These are phyloP conservation scores for Caryopteris hybrid DNA, from an alignment of 305 asterid genomes.

Conservation along the genomic window DNA sequence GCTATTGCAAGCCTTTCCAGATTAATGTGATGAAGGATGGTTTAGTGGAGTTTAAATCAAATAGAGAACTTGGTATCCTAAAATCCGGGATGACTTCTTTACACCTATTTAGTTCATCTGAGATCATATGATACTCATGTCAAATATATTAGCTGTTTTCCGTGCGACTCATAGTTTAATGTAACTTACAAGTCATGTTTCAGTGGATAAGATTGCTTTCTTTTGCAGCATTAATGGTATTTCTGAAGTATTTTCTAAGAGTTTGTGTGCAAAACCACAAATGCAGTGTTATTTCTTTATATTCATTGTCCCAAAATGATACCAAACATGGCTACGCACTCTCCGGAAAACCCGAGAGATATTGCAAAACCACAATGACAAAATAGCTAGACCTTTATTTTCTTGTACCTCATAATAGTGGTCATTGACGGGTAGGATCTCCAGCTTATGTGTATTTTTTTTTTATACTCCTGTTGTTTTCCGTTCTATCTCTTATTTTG, in stretches of 20 bases:
- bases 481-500: no score
- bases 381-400: background rate
- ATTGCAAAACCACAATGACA: background rate
- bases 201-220: background rate
- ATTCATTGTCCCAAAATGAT: background rate
- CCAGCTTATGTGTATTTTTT: no score
- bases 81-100: background rate
- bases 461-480: no score
- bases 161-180: no score
- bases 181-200: no score
- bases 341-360: background rate
- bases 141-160: no score
- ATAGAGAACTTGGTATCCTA: background rate
- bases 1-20: background rate
- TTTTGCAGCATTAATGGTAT: background rate
- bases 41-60: background rate
- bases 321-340: background rate
- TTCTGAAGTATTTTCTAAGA: background rate
- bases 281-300: no score
- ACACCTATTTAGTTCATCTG: background rate
- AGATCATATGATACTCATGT: background rate
- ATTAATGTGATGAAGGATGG: background rate
- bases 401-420: background rate
- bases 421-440: background rate
- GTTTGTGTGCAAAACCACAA: background rate